Percentiles rank a stretch among this genome's conserved stretches.
Conservation (phyloP, 495 filamentous ascomycete species). For the Aspergillus sclerotioniger region DNA sequence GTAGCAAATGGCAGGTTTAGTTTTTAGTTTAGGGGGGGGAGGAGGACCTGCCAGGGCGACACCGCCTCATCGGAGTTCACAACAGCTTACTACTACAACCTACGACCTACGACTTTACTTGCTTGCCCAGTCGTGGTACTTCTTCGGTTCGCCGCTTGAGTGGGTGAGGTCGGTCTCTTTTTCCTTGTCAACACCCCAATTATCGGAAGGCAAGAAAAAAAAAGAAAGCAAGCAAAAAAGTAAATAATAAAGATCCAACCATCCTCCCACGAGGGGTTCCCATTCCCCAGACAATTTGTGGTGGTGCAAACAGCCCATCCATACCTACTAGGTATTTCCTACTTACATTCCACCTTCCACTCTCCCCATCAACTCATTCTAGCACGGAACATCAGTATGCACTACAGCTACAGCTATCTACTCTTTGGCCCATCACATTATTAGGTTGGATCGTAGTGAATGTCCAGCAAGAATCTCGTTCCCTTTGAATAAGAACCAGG, state of each 20-base stretch:
- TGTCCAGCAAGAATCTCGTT: background rate
- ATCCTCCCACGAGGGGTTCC: background rate
- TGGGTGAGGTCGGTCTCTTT: background rate
- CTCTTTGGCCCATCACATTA: no score
- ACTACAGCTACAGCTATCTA: background rate
- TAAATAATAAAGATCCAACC: background rate
- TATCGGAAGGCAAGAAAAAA: background rate
- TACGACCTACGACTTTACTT: no score
- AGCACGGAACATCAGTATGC: background rate
- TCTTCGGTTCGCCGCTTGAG: background rate
- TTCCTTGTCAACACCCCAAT: background rate
- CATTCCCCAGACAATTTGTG: background rate
- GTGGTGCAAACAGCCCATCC: background rate
- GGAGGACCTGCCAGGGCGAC: background rate
- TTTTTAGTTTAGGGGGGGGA: constrained; percentile 10
- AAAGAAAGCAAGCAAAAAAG: background rate
- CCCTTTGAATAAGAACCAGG: background rate
- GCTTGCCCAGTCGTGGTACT: no score
- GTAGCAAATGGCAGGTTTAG: constrained; percentile 8
- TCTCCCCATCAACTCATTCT: background rate
- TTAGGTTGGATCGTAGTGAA: no score
- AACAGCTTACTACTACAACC: background rate
- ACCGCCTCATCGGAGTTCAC: background rate
- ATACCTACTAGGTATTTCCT: background rate
- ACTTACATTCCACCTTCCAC: background rate